Evolutionary conservation across 2,329 filamentous ascomycete species (phyloP), one percentile per base, ranked within the genome.

Genomic region (Colletotrichum camelliae): DNA sequence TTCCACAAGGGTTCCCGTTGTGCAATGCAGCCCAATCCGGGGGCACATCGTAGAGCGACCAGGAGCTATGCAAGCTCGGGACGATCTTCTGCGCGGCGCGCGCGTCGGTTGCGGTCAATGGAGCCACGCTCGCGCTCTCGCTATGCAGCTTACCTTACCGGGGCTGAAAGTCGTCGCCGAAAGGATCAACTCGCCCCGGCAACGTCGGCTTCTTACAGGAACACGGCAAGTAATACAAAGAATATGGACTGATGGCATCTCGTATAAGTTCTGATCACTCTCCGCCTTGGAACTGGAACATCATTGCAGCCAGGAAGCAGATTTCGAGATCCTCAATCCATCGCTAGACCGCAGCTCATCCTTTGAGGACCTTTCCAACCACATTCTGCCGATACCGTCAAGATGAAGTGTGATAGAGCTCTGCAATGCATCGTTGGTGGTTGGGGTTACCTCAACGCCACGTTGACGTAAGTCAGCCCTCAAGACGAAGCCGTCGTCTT

Each of bases 401-500:
- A 64, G 13, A 64, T 74, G 71, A 74, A 74, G 39, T 70, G 66
- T 15, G 57, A 74, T 7, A 64, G 9, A 24, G 66, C 71, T 33
- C 43, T 70, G 13, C 39, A 75, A 39, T 72, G 61, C 10, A 29
- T 72, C 1, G 62, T 64, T 9, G 72, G 72, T 4, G 37, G 61
- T 2, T 72, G 72, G 68, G 72, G 72, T 15, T 74, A 43, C 35
- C 72, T 75, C 62, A 72, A 75, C 24, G 52, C 61, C 6, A 72
- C 61, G 2, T 48, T 67, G 61, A 61, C 62, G 68, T 75, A 37
- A 67, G 62, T 12, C 31, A 6, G 7, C 8, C 31, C 4, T 43
- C 13, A 33, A 18, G 8, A 15, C 24, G 15, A 18, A 60, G 24
- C 4, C 15, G 18, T 35, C 5, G 12, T 10, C 33, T 29, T 58